Base-by-base conservation (phyloP, 2,329 filamentous ascomycete species). In the Fusarium avenaceum region DNA sequence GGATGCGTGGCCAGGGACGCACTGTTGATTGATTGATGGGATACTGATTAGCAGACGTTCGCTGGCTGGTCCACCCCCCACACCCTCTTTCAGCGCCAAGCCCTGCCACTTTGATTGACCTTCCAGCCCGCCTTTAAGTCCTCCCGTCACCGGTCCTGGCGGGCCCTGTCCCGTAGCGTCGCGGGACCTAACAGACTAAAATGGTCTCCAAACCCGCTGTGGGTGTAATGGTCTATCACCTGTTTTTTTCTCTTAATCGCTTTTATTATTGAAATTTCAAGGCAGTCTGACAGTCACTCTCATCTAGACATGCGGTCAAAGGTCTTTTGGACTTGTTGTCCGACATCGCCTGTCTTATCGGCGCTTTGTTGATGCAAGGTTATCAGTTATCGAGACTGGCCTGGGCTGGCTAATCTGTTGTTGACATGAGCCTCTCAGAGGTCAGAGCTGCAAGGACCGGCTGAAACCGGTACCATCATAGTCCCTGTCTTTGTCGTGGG, bases 51-150 rank as follows among this genome's bases (percentile, higher is more conserved):
- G 61, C 58, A 64, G 53, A 67, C 49, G 40, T 42, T 54, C 35
- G 69, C 66, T 70, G 66, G 66, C 39, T 69, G 66, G 66, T 57
- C 66, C 66, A 67, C 66, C 66, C 66, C 66, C 66, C 66, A 69
- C 66, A 69, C 50, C 48, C 56, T 69, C 45, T 30, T 28, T 30
- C 39, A 61, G 38, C 56, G 51, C 65, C 55, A 68, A 68, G 65
- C 28, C 30, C 50, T 62, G 51, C 65, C 52, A 66, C 51, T 60
- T 53, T 48, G 39, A 58, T 44, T 65, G 30, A 65, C 60, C 49
- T 68, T 60, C 28, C 28, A 11, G 24, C 24, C 24, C 24, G 24
- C 24, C 24, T 24, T 24, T 3, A 7, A 24, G 24, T 24, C 24
- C 24, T 24, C 24, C 24, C 24, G 24, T 22, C 24, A 24, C 24